Evolutionary conservation across 1,139 yeast genomes (phyloP).

Genomic region (Entelexis paramagnoliae): DNA sequence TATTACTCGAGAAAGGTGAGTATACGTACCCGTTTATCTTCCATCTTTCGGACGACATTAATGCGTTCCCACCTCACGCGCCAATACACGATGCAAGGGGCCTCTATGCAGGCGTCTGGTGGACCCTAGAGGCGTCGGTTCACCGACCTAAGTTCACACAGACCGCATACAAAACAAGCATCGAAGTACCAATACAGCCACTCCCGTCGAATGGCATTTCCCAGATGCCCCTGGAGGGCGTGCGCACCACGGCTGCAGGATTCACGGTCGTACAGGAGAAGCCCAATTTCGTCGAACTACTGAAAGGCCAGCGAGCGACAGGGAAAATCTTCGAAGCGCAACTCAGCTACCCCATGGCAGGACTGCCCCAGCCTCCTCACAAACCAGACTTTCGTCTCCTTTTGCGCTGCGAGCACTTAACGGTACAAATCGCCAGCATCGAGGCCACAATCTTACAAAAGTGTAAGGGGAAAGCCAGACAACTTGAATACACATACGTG

Average conservation of each 20-base stretch:
- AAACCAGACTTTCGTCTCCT: background rate
- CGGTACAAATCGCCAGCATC: slow-evolving; percentile 1
- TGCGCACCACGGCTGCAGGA: background rate
- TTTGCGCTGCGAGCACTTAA: background rate
- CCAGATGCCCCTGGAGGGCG: too few relatives aligned
- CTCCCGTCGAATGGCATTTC: background rate
- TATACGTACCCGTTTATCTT: slow-evolving; percentile 16
- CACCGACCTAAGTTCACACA: background rate
- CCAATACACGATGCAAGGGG: slow-evolving; percentile 1
- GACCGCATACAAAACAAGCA: background rate
- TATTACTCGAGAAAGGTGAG: slow-evolving; percentile 14
- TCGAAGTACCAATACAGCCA: slow-evolving; percentile 8
- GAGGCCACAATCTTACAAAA: slow-evolving; percentile 1
- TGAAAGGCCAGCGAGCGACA: slow-evolving; percentile 11
- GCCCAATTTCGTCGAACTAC: background rate
- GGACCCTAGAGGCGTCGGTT: slow-evolving; percentile 12
- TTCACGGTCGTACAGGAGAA: background rate
- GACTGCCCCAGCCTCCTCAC: slow-evolving; percentile 10
- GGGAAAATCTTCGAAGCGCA: slow-evolving; percentile 4
- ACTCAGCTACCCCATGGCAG: background rate
- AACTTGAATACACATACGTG: background rate
- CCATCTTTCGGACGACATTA: slow-evolving; percentile 10
- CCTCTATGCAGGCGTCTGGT: slow-evolving; percentile 9
- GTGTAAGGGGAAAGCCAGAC: slow-evolving; percentile 6
- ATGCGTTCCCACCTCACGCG: slow-evolving; percentile 13